Conservation (phyloP, 768 basidiomycete genomes). For the Boletus sp. region DNA sequence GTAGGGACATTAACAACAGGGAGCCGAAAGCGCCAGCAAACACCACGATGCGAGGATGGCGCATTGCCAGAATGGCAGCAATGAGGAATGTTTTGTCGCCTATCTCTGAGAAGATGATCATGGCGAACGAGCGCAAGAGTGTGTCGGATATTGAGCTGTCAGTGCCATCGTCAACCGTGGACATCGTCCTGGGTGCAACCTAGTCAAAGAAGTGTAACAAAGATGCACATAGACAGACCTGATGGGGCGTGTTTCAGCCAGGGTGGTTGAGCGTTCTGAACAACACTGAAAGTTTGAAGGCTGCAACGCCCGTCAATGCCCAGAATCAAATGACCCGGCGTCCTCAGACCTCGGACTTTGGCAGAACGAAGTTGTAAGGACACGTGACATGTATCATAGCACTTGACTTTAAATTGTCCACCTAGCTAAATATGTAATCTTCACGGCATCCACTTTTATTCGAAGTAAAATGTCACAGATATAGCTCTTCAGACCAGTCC, state of each 20-base stretch:
- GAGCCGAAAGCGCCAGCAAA: slow-evolving; percentile 89
- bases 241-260: neutral
- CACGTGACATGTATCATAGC: too few species aligned
- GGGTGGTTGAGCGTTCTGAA: neutral
- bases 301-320: neutral
- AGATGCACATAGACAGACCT: neutral
- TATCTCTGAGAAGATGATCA: slow-evolving; percentile 92
- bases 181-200: slow-evolving; percentile 16
- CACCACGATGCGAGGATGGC: slow-evolving; percentile 82
- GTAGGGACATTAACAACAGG: slow-evolving; percentile 88
- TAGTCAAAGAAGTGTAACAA: neutral
- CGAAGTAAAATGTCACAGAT: slow-evolving; percentile 8
- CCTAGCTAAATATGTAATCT: too few species aligned
- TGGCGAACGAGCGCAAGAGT: slow-evolving; percentile 75
- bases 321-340: neutral
- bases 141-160: slow-evolving; percentile 39
- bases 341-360: too few species aligned
- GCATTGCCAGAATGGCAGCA: slow-evolving; percentile 90
- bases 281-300: neutral
- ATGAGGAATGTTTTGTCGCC: slow-evolving; percentile 94
- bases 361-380: too few species aligned
- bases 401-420: too few species aligned
- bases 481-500: slow-evolving; percentile 25
- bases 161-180: slow-evolving; percentile 13
- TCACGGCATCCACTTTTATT: too few species aligned